Conservation (phyloP, 2,329 filamentous ascomycete species). For the Penicillium occitanis region DNA sequence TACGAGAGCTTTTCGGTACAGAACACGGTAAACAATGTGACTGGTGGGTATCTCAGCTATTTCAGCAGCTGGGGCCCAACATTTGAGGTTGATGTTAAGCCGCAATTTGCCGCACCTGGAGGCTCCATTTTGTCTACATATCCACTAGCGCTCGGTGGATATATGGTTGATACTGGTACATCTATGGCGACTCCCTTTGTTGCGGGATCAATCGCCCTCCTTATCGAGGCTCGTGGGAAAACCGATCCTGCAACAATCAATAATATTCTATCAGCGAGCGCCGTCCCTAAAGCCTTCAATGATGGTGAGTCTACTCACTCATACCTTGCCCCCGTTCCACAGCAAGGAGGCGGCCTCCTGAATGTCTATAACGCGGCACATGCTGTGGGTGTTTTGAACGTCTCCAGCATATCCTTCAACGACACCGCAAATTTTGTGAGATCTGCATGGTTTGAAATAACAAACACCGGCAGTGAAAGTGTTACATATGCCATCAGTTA, state of each 20-base stretch:
- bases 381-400: conserved; percentile 54
- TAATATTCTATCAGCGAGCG: conserved; percentile 27
- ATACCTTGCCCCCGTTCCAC: conserved; percentile 52
- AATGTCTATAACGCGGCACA: conserved; percentile 61
- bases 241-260: conserved; percentile 29
- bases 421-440: conserved; percentile 59
- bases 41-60: conserved; percentile 25
- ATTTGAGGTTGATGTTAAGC: conserved; percentile 19
- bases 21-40: conserved; percentile 22
- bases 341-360: conserved; percentile 62
- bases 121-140: conserved; percentile 57
- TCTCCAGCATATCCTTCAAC: conserved; percentile 62
- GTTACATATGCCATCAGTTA: conserved; percentile 56
- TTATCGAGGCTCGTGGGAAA: conserved; percentile 32
- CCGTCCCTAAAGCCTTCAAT: conserved; percentile 31
- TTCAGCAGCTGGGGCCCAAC: conserved; percentile 27
- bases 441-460: conserved; percentile 55
- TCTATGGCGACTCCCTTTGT: conserved; percentile 62
- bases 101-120: conserved; percentile 22
- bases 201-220: conserved; percentile 47
- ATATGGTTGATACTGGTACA: conserved; percentile 56
- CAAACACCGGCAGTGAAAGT: conserved; percentile 52
- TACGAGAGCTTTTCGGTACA: conserved; percentile 20
- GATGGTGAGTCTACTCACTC: conserved; percentile 29
- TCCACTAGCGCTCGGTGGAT: conserved; percentile 47